A percentile compares a stretch with the other conserved stretches of the same genome.
Evolutionary conservation across 2,329 filamentous ascomycete species (phyloP).

Genomic region (Exophiala viscosa): DNA sequence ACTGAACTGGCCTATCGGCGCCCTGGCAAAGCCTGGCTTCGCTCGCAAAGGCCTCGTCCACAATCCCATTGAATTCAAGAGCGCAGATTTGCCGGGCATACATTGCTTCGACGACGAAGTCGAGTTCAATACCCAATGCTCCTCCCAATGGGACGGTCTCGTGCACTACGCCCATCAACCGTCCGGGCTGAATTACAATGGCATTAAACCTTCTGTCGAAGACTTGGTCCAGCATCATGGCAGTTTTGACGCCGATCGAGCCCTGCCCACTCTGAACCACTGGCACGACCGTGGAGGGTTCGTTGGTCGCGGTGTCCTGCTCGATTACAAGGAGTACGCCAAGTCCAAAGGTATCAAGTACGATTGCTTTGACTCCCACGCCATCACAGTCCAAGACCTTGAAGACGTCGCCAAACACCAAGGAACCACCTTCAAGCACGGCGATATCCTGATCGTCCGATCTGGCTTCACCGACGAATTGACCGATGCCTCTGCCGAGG

Average conservation of each 20-base stretch:
- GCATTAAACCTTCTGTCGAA: constrained; percentile 29
- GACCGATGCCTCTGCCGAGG: constrained; percentile 41
- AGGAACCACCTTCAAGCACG: constrained; percentile 54
- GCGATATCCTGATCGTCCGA: constrained; percentile 64
- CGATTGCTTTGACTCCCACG: constrained; percentile 38
- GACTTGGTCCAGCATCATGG: constrained; percentile 27
- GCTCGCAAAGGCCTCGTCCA: constrained; percentile 17
- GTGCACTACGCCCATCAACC: constrained; percentile 25
- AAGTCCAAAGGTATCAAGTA: constrained; percentile 36
- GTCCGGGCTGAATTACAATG: constrained; percentile 23
- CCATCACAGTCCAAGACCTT: constrained; percentile 55
- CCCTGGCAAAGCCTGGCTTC: constrained; percentile 17
- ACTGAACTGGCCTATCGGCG: constrained; percentile 48
- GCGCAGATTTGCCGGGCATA: constrained; percentile 4
- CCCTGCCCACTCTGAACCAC: constrained; percentile 25
- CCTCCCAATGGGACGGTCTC: constrained; percentile 50
- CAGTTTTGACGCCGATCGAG: constrained; percentile 18
- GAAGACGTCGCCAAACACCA: constrained; percentile 56
- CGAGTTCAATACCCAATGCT: constrained; percentile 47
- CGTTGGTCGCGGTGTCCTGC: constrained; percentile 45
- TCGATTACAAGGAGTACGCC: constrained; percentile 46
- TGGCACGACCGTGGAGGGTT: constrained; percentile 41
- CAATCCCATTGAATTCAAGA: constrained; percentile 22
- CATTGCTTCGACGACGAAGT: constrained; percentile 43
- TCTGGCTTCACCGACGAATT: constrained; percentile 61